phyloP scores from a whole-genome alignment of 352 stramenopile genomes.

The Globisporangium cystogenes region DNA sequence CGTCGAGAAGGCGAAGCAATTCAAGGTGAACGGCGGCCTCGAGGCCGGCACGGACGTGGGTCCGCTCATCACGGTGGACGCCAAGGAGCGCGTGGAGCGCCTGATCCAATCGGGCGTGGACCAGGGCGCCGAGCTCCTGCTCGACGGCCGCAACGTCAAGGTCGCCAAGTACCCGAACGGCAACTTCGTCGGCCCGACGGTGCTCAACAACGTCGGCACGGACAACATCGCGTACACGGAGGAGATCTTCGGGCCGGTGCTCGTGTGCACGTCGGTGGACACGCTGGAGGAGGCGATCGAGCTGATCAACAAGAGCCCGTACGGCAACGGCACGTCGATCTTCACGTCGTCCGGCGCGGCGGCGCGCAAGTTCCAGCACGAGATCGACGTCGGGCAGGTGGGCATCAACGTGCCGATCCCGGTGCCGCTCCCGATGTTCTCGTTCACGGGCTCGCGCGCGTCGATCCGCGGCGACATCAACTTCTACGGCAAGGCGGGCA shows the following conservation, averaged over 20 bases:
- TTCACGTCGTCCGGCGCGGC: constrained; percentile 93
- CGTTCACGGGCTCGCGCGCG: constrained; percentile 94
- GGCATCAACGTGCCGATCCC: constrained; percentile 97
- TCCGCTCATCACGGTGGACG: constrained; percentile 88
- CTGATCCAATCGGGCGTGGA: constrained; percentile 90
- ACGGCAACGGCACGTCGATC: constrained; percentile 97
- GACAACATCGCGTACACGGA: constrained; percentile 91
- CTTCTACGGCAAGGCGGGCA: constrained; percentile 96
- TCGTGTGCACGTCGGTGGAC: constrained; percentile 88
- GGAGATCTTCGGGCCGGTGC: constrained; percentile 98
- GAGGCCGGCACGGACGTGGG: constrained; percentile 69
- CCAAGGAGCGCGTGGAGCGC: constrained; percentile 83
- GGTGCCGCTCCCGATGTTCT: constrained; percentile 97
- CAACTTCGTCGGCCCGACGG: constrained; percentile 95
- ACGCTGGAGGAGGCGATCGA: constrained; percentile 95
- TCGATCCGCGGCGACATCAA: constrained; percentile 96
- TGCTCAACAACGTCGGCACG: constrained; percentile 80
- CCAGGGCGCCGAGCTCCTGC: constrained; percentile 82
- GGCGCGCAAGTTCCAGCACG: constrained; percentile 95
- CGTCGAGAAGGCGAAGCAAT: constrained; percentile 82
- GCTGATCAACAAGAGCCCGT: constrained; percentile 95
- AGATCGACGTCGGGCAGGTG: constrained; percentile 96
- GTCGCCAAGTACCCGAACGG: constrained; percentile 92
- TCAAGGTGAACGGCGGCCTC: constrained; percentile 90
- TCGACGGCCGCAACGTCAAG: constrained; percentile 90